These are phyloP conservation scores for Blastobotrys capitulatus DNA, from an alignment of 1,139 yeast species.

Conservation along the genomic window DNA sequence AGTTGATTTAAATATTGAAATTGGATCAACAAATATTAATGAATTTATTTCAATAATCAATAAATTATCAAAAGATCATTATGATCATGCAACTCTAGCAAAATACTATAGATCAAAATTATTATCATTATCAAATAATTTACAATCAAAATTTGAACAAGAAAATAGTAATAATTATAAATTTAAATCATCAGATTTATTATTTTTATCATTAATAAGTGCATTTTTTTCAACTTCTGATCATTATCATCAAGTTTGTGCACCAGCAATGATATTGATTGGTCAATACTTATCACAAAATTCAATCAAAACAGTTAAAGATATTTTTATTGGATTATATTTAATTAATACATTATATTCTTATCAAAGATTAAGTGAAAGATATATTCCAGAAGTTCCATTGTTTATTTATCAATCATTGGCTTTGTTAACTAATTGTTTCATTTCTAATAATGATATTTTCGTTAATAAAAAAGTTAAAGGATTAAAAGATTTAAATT, in stretches of 20 bases:
- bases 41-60: slow-evolving; percentile 35
- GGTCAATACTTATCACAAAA: slow-evolving; percentile 60
- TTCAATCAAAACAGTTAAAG: slow-evolving; percentile 36
- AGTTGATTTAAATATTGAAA: slow-evolving; percentile 39
- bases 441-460: not conserved
- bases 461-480: not conserved
- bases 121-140: slow-evolving; percentile 44
- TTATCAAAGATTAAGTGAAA: slow-evolving; percentile 74
- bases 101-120: slow-evolving; percentile 48
- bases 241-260: slow-evolving; percentile 85
- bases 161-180: slow-evolving; percentile 13
- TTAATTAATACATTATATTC: slow-evolving; percentile 58
- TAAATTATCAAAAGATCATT: slow-evolving; percentile 59
- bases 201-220: slow-evolving; percentile 68
- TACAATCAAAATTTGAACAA: slow-evolving; percentile 20
- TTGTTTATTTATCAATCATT: slow-evolving; percentile 30
- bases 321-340: slow-evolving; percentile 49
- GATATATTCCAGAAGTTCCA: slow-evolving; percentile 76
- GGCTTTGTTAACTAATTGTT: not conserved
- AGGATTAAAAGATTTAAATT: not conserved
- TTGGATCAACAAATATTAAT: slow-evolving; percentile 16
- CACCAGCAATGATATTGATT: slow-evolving; percentile 73
- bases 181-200: slow-evolving; percentile 37
- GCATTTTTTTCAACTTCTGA: slow-evolving; percentile 87
- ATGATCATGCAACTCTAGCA: slow-evolving; percentile 47